Base-by-base conservation (phyloP, 306 rosid species). In the Trichosanthes cucumerina region DNA sequence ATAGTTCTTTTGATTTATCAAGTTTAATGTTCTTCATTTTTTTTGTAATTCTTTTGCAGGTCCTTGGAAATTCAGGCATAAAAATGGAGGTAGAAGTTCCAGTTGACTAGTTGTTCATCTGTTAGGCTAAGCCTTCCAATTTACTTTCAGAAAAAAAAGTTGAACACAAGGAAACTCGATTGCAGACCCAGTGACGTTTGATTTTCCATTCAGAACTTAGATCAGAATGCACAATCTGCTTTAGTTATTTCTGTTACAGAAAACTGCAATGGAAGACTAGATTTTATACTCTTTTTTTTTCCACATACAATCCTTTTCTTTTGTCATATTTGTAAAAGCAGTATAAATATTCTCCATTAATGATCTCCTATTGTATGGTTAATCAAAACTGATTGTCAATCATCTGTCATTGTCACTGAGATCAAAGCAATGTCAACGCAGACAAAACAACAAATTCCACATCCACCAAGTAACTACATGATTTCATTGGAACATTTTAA, bases 11-110 rank as follows among this genome's bases (percentile, higher is more conserved):
- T 44, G 18, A 14, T 24, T 15, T 24, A 24, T 71, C 38, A 5
- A 71, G 57, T 6, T 71, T 7, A 12, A 24, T 13, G 57, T 49
- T 47, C 26, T 57, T 33, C 58, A 19, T 24, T 47, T 66, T 15
- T 24, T 16, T 21, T 2, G 19, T 26, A 47, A 72, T 47, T 46
- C 41, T 26, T 12, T 28, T 3, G 26, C 94, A 95, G 97, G 89
- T 91, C 84, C 83, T 95, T 74, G 86, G 91, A 57, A 82, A 84
- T 49, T 84, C 88, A 49, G 88, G 84, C 78, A 77, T 89, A 26
- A 92, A 86, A 85, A 88, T 95, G 97, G 89, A 88, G 76, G 97
- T 95, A 43, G 96, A 90, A 84, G 89, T 92, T 78, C 97, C 91
- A 60, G 83, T 91, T 46, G 98, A 92, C 81, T 95, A 80, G 77